A percentile compares a stretch with the other conserved stretches of the same genome.
Evolutionary conservation across 2,329 filamentous ascomycete species (phyloP).

Genomic region (Simplicillium sp.): DNA sequence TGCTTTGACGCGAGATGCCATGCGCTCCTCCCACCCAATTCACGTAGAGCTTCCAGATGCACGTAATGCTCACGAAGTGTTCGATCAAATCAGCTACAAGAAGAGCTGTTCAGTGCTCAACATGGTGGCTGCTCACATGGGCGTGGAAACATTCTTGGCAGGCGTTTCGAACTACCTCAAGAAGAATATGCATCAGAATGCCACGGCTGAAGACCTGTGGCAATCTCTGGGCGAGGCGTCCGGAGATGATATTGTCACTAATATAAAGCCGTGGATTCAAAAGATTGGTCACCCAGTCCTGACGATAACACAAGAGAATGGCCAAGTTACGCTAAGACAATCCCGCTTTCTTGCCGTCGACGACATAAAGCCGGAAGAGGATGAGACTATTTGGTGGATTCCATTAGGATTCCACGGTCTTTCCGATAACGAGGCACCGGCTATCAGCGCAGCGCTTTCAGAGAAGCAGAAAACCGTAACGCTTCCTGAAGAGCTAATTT

Average conservation of each 20-base stretch:
- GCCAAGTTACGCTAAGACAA: constrained; percentile 78
- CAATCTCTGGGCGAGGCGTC: constrained; percentile 80
- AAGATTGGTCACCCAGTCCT: constrained; percentile 89
- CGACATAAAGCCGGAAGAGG: constrained; percentile 88
- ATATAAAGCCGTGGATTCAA: constrained; percentile 97
- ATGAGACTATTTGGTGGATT: constrained; percentile 78
- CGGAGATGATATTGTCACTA: constrained; percentile 81
- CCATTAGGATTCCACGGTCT: constrained; percentile 82
- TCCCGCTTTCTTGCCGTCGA: constrained; percentile 90
- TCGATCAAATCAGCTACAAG: constrained; percentile 94
- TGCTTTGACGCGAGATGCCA: constrained; percentile 76
- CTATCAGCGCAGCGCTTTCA: constrained; percentile 35
- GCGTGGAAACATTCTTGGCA: constrained; percentile 89
- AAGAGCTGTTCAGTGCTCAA: constrained; percentile 93
- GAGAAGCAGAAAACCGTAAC: constrained; percentile 71
- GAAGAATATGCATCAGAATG: constrained; percentile 95
- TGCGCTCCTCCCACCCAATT: constrained; percentile 91
- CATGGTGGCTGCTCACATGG: constrained; percentile 94
- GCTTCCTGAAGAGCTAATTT: constrained; percentile 69
- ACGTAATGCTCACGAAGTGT: constrained; percentile 96
- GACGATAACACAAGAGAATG: constrained; percentile 61
- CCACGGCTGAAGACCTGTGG: constrained; percentile 85
- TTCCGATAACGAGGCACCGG: constrained; percentile 68
- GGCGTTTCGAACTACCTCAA: constrained; percentile 85
- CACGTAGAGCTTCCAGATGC: constrained; percentile 92